phyloP scores from a whole-genome alignment of 2,329 filamentous ascomycete species.

The Shiraia sp. region DNA sequence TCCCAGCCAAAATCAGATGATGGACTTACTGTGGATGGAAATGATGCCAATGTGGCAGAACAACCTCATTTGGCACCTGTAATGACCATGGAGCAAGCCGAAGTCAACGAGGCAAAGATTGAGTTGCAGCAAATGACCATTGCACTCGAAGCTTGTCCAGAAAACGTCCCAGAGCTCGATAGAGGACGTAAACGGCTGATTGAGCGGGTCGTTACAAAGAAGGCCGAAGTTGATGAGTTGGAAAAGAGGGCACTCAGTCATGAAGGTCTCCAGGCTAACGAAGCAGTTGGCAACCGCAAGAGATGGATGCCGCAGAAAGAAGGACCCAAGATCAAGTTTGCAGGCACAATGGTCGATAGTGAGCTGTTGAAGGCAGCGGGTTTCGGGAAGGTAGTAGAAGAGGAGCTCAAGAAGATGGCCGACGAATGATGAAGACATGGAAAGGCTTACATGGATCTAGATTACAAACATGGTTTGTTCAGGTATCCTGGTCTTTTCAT shows the following conservation, averaged over 20 bases:
- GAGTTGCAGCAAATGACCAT: constrained; percentile 18
- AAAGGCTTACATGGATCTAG: no score
- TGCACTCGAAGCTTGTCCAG: constrained; percentile 23
- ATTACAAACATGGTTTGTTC: no score
- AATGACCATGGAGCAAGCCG: constrained; percentile 22
- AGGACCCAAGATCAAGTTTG: constrained; percentile 31
- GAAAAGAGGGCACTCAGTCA: constrained; percentile 17
- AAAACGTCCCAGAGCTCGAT: constrained; percentile 12
- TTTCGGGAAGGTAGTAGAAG: constrained; percentile 22
- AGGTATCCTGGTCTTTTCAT: no score
- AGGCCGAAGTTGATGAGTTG: constrained; percentile 18
- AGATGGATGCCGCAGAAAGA: constrained; percentile 22
- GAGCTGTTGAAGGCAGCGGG: constrained; percentile 36
- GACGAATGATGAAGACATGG: neutral
- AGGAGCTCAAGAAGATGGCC: constrained; percentile 19
- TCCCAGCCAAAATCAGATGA: constrained; percentile 20
- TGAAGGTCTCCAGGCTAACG: constrained; percentile 18
- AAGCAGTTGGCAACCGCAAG: constrained; percentile 16
- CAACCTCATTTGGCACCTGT: constrained; percentile 8
- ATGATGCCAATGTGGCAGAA: neutral
- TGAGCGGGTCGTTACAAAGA: constrained; percentile 21
- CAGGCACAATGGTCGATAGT: constrained; percentile 35
- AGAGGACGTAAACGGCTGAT: constrained; percentile 22
- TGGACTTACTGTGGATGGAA: constrained; percentile 15
- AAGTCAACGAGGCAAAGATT: constrained; percentile 16